phyloP scores from a whole-genome alignment of 306 rosid genomes.

The Hylodesmum podocarpum region DNA sequence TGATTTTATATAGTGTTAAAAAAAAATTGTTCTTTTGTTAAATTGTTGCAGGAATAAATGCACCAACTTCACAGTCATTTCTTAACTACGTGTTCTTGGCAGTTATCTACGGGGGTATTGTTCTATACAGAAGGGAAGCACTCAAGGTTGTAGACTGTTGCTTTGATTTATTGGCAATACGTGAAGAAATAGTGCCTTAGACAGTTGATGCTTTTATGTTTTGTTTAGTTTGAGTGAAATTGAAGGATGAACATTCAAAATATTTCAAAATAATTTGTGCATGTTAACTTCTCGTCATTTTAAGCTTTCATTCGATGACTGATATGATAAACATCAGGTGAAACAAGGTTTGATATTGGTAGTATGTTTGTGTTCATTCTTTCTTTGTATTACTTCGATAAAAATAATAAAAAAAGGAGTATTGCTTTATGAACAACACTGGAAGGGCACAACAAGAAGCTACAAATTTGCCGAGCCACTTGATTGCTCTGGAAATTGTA shows the following conservation, averaged over 20 bases:
- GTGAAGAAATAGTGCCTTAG: neutral
- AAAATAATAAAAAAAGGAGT: neutral
- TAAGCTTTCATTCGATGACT: neutral
- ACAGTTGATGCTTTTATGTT: neutral
- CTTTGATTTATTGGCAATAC: neutral
- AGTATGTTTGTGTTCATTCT: neutral
- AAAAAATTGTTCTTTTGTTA: neutral
- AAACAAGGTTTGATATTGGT: neutral
- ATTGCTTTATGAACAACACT: neutral
- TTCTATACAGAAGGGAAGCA: conserved; percentile 56
- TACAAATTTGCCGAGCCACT: neutral
- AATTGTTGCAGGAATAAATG: conserved; percentile 59
- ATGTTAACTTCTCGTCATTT: neutral
- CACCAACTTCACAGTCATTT: conserved; percentile 81
- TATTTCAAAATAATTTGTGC: neutral
- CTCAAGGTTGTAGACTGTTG: conserved; percentile 52
- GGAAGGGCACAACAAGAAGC: neutral
- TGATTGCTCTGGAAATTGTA: neutral
- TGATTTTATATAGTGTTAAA: neutral
- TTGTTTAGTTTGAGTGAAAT: conserved; percentile 1
- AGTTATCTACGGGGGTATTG: conserved; percentile 58
- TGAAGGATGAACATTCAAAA: neutral
- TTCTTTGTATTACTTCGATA: neutral
- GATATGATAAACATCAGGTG: neutral
- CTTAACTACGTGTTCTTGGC: conserved; percentile 71